These are phyloP conservation scores for Astrothelium macrocarpum DNA, from an alignment of 495 filamentous ascomycete species.

Conservation along the genomic window DNA sequence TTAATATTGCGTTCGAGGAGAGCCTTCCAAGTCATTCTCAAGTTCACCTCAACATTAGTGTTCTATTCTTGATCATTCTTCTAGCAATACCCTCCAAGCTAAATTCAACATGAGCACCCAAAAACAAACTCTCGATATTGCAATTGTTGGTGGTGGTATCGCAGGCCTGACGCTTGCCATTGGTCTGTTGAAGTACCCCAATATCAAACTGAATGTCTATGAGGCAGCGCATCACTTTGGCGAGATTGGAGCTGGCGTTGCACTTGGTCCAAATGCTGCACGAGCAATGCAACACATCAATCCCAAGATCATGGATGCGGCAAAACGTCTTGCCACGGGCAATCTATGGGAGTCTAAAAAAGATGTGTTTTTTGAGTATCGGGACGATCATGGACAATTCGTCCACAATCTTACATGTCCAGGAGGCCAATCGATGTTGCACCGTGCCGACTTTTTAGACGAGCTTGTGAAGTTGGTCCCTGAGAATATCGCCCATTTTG, in stretches of 20 bases:
- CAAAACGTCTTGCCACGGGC: background rate
- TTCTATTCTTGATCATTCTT: background rate
- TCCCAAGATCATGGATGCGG: constrained; percentile 34
- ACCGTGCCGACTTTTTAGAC: constrained; percentile 43
- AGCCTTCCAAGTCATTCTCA: background rate
- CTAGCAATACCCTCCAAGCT: background rate
- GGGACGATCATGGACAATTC: constrained; percentile 10
- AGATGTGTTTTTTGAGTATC: constrained; percentile 16
- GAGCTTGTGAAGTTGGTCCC: constrained; percentile 41
- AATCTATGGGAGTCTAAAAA: constrained; percentile 12
- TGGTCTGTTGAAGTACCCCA: constrained; percentile 18
- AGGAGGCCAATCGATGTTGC: constrained; percentile 22
- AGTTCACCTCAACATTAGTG: background rate
- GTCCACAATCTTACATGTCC: constrained; percentile 12
- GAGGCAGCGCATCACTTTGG: constrained; percentile 41
- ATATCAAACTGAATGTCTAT: constrained; percentile 42
- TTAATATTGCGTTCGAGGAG: background rate
- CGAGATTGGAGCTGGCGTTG: constrained; percentile 32
- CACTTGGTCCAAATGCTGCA: constrained; percentile 49
- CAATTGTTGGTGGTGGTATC: constrained; percentile 29
- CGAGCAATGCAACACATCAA: constrained; percentile 46
- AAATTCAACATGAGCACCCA: background rate
- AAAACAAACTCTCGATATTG: constrained; percentile 12
- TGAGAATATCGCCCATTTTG: constrained; percentile 26
- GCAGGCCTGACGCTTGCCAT: constrained; percentile 23